Evolutionary conservation across 352 stramenopile species (phyloP).

Genomic region (Plasmopara halstedii): DNA sequence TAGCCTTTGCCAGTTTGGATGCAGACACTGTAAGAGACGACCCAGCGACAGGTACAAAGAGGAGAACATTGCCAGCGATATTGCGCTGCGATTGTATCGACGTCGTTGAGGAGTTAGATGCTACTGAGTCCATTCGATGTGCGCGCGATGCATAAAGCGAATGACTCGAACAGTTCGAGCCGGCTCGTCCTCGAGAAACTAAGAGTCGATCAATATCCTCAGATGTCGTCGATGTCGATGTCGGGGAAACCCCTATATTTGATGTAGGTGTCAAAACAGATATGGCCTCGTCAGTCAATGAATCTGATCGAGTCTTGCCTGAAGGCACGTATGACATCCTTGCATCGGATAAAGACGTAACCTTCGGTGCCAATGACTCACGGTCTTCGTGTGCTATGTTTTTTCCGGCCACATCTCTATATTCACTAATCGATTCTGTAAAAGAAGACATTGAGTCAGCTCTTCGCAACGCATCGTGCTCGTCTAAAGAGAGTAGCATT

Average conservation of each 20-base stretch:
- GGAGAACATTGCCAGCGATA: constrained; percentile 42
- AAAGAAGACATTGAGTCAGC: constrained; percentile 1
- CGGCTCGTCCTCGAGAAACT: background rate
- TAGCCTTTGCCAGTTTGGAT: constrained; percentile 45
- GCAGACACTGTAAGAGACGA: constrained; percentile 64
- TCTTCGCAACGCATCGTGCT: constrained; percentile 19
- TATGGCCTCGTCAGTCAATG: constrained; percentile 11
- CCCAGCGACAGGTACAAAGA: constrained; percentile 61
- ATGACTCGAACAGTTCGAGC: background rate
- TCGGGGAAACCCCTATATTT: constrained; percentile 9
- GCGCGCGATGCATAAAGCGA: constrained; percentile 3
- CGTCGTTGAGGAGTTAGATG: constrained; percentile 23
- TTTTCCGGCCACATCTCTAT: constrained; percentile 1
- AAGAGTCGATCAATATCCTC: constrained; percentile 8
- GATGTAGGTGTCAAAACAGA: constrained; percentile 24
- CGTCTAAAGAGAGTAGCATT: constrained; percentile 21
- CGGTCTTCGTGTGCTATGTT: background rate
- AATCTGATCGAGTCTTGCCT: constrained; percentile 16
- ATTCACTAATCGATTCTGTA: constrained; percentile 2
- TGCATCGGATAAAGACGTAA: constrained; percentile 21
- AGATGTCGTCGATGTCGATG: constrained; percentile 6
- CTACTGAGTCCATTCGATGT: constrained; percentile 19
- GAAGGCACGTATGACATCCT: constrained; percentile 25
- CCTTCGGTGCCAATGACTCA: constrained; percentile 3
- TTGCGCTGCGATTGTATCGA: constrained; percentile 21